Conservation (phyloP, 1,284 basidiomycete species). For the Pterulicium gracile region DNA sequence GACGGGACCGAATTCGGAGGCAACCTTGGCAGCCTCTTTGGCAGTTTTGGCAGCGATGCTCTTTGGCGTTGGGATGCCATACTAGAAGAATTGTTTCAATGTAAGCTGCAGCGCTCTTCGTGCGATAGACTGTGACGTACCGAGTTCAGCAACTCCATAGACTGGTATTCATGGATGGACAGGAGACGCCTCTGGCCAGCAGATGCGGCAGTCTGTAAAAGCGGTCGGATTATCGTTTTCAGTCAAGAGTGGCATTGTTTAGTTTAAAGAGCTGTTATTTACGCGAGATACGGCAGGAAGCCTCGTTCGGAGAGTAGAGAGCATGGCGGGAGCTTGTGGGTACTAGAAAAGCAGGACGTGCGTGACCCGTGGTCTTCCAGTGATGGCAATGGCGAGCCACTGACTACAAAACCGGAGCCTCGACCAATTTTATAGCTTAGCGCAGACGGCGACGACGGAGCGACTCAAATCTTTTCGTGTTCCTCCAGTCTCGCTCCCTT, state of each 20-base stretch:
- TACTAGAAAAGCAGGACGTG: background rate
- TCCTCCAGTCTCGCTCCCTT: conserved; percentile 68
- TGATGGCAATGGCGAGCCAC: too few species aligned
- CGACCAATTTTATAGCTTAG: background rate
- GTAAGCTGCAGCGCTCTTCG: conserved; percentile 2
- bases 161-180: conserved; percentile 98
- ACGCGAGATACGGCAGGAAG: background rate
- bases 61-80: conserved; percentile 94
- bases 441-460: conserved; percentile 41
- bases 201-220: conserved; percentile 39
- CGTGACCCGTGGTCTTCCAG: background rate
- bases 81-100: conserved; percentile 36
- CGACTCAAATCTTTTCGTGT: conserved; percentile 14
- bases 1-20: conserved; percentile 69
- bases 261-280: background rate
- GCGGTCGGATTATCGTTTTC: conserved; percentile 5
- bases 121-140: conserved; percentile 31
- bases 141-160: conserved; percentile 88
- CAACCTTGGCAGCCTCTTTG: conserved; percentile 85
- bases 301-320: background rate
- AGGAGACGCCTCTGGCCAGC: conserved; percentile 86
- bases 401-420: too few species aligned
- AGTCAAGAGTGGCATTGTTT: background rate
- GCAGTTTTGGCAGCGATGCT: conserved; percentile 82
- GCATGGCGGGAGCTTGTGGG: conserved; percentile 1